Evolutionary conservation across 2,329 filamentous ascomycete genomes (phyloP).

Genomic region (Hypocreales sp.): DNA sequence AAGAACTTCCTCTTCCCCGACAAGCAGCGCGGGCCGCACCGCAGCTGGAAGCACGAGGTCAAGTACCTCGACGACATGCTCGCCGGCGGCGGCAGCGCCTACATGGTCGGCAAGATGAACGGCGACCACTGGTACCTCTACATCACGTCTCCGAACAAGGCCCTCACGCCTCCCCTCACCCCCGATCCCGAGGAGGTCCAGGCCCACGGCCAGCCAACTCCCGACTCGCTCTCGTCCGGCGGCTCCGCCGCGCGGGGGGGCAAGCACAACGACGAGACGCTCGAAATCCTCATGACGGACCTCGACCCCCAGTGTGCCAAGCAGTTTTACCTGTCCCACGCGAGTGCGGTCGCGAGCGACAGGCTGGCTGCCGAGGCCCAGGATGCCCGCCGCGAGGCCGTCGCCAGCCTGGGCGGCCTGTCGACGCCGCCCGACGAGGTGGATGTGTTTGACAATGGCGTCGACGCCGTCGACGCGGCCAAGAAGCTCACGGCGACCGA

Average conservation of each 20-base stretch:
- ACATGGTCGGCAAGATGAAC: conserved; percentile 99
- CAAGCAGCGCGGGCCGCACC: conserved; percentile 83
- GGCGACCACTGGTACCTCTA: conserved; percentile 99
- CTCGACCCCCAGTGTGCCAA: conserved; percentile 53
- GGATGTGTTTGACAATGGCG: conserved; percentile 68
- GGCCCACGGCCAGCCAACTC: conserved; percentile 19
- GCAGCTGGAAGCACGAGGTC: conserved; percentile 96
- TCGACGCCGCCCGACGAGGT: conserved; percentile 42
- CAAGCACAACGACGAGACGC: conserved; percentile 54
- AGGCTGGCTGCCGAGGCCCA: conserved; percentile 55
- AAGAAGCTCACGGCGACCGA: conserved; percentile 43
- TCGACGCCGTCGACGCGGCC: conserved; percentile 37
- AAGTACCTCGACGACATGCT: conserved; percentile 86
- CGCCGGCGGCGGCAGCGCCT: conserved; percentile 81
- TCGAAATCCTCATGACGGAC: conserved; percentile 60
- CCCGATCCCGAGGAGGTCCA: conserved; percentile 38
- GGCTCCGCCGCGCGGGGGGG: conserved; percentile 24
- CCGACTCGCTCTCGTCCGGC: conserved; percentile 37
- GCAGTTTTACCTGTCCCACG: conserved; percentile 54
- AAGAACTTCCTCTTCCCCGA: conserved; percentile 98
- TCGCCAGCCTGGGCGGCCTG: conserved; percentile 43
- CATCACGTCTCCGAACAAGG: conserved; percentile 71
- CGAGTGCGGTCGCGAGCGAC: conserved; percentile 79
- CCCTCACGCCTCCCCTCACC: conserved; percentile 69
- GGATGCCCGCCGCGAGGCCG: conserved; percentile 43